A percentile compares a stretch with the other conserved stretches of the same genome.
Conservation (phyloP, 2,329 filamentous ascomycete genomes). For the Scopulariopsis brevicaulis region DNA sequence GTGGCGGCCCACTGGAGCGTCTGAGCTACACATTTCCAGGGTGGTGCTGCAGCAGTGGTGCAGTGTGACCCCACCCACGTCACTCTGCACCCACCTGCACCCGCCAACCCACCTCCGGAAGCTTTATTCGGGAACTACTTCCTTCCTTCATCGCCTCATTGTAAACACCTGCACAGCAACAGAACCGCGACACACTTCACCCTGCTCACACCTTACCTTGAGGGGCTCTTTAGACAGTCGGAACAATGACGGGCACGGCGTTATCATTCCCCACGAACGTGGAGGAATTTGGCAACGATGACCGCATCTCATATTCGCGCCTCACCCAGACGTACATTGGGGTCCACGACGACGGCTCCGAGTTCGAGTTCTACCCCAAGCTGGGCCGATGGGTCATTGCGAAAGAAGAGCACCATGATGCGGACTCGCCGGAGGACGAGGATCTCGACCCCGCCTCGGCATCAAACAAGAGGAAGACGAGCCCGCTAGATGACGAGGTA, state of each 20-base stretch:
- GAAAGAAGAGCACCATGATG: conserved; percentile 20
- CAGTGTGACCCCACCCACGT: no score
- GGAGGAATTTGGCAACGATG: conserved; percentile 62
- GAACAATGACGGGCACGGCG: conserved; percentile 2
- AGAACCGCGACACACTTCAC: neutral
- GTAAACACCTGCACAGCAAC: neutral
- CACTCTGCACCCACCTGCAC: no score
- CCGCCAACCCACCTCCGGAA: no score
- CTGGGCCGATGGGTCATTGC: conserved; percentile 63
- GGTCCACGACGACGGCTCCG: conserved; percentile 72
- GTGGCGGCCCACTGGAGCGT: no score
- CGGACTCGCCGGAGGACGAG: conserved; percentile 13
- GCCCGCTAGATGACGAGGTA: conserved; percentile 27
- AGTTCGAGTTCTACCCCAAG: conserved; percentile 70
- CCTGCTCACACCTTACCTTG: neutral
- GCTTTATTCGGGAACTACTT: no score
- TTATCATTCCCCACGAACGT: conserved; percentile 44
- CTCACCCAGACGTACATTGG: conserved; percentile 73
- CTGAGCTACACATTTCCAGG: no score
- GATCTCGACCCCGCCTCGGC: conserved; percentile 9
- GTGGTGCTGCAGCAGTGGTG: no score
- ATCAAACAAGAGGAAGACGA: conserved; percentile 31
- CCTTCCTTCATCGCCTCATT: no score
- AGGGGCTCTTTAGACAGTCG: neutral
- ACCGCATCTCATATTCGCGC: conserved; percentile 79